Evolutionary conservation across 345 rosid species (phyloP).

Genomic region (Citrus unshiu): DNA sequence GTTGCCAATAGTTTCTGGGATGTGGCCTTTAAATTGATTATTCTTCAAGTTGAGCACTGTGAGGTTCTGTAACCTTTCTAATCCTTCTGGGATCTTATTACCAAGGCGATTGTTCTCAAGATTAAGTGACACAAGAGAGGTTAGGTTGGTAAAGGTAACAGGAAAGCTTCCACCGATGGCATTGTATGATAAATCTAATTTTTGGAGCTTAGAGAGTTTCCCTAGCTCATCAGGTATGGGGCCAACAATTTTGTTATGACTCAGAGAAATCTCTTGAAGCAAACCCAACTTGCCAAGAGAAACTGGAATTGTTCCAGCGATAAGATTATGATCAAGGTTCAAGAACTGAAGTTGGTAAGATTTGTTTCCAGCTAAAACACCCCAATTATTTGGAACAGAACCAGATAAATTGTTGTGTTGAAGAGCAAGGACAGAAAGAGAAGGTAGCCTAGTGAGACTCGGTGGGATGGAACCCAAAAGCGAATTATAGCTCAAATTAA

Average conservation of each 20-base stretch:
- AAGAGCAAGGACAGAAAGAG: conserved; percentile 66
- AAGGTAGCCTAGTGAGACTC: conserved; percentile 38
- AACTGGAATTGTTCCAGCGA: conserved; percentile 56
- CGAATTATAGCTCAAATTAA: conserved; percentile 70
- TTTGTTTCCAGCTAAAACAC: conserved; percentile 19
- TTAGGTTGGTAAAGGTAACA: conserved; percentile 42
- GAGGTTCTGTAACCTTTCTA: conserved; percentile 52
- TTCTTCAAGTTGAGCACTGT: conserved; percentile 55
- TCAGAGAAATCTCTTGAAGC: conserved; percentile 50
- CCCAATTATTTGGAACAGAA: conserved; percentile 52
- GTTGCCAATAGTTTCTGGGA: conserved; percentile 56
- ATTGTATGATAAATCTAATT: conserved; percentile 70
- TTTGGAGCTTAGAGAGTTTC: conserved; percentile 41
- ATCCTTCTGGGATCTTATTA: conserved; percentile 45
- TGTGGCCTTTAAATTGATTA: conserved; percentile 55
- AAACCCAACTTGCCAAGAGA: conserved; percentile 45
- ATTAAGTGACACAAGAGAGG: conserved; percentile 53
- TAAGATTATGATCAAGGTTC: conserved; percentile 44
- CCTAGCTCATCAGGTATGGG: conserved; percentile 52
- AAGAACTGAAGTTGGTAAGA: conserved; percentile 40
- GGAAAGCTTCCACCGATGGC: conserved; percentile 74
- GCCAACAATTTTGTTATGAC: conserved; percentile 65
- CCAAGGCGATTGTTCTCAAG: conserved; percentile 51
- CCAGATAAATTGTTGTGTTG: conserved; percentile 79
- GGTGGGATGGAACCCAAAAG: conserved; percentile 58